Evolutionary conservation across 73 alveolate genomes (phyloP), one percentile per base, ranked within the genome.

Genomic region (Paramecium octaurelia): DNA sequence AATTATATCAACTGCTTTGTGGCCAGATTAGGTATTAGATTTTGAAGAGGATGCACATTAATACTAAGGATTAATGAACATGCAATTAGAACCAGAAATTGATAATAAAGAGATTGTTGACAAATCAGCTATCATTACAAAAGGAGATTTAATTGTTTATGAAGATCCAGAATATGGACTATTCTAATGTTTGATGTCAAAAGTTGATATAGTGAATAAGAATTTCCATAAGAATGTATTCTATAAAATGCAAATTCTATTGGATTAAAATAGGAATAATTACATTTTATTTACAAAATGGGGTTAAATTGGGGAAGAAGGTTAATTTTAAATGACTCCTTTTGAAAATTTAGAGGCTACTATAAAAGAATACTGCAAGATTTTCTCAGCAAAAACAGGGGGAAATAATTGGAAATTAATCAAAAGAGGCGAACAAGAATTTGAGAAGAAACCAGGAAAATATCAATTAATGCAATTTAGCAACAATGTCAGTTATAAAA

Each of bases 241-340:
- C 97, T 98, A 98, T 92, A 97, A 94, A 83, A 96, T 98, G 96
- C 97, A 98, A 93, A 86, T 98, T 43, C 91, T 98, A 12, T 96
- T 95, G 85, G 99, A 98, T 83, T 89, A 92, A 57, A 97, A 97
- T 83, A 93, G 98, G 80, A 98, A 96, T 85, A 97, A 97, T 88
- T 97, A 94, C 89, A 95, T 98, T 8, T 97, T 98, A 12, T 97
- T 98, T 88, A 98, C 99, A 18, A 95, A 99, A 92, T 98, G 97
- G 97, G 99, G 99, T 6, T 77, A 99, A 34, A 97, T 98, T 36
- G 99, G 99, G 21, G 98, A 95, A 87, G 95, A 75, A 83, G 99
- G 99, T 11, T 96, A 97, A 86, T 95, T 95, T 93, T 97, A 98
- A 94, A 93, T 98, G 86, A 95, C 99, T 35, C 99, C 99, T 3